phyloP scores from a whole-genome alignment of 306 rosid species.

The Albizia julibrissin region DNA sequence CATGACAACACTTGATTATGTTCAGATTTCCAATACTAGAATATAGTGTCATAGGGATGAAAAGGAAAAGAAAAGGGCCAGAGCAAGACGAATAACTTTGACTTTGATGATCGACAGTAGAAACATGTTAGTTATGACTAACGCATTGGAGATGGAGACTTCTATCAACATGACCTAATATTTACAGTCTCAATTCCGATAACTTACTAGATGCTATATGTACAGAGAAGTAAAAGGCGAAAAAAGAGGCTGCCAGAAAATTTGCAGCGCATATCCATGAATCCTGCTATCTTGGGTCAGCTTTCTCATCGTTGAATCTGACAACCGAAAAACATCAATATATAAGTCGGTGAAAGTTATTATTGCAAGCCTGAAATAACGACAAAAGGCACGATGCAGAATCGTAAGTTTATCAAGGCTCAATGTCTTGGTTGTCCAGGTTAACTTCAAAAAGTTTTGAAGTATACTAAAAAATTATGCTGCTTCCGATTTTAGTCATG shows the following conservation, averaged over 20 bases:
- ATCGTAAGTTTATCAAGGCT: not conserved
- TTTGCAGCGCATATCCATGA: slow-evolving; percentile 15
- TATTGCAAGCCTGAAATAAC: not conserved
- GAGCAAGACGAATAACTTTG: not conserved
- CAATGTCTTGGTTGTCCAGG: not conserved
- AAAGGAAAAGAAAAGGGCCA: too few relatives aligned
- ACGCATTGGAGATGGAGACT: not conserved
- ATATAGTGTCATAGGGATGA: not conserved
- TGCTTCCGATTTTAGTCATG: slow-evolving; percentile 9
- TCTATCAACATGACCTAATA: slow-evolving; percentile 25
- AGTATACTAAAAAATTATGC: slow-evolving; percentile 26
- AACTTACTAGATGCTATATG: slow-evolving; percentile 10
- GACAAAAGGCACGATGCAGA: not conserved
- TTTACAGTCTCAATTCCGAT: slow-evolving; percentile 32
- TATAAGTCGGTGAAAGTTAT: not conserved
- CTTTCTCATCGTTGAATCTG: slow-evolving; percentile 40
- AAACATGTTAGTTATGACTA: not conserved
- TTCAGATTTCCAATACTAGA: not conserved
- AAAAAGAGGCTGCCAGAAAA: not conserved
- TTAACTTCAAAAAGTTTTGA: slow-evolving; percentile 1
- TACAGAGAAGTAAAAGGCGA: not conserved
- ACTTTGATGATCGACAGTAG: not conserved
- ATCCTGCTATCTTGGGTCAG: slow-evolving; percentile 19
- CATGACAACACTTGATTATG: not conserved
- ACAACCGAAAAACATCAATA: not conserved